A percentile compares a stretch with the other conserved stretches of the same genome.
These are phyloP conservation scores for Beta lomatogona DNA, from an alignment of 179 eudicot species.

Conservation along the genomic window DNA sequence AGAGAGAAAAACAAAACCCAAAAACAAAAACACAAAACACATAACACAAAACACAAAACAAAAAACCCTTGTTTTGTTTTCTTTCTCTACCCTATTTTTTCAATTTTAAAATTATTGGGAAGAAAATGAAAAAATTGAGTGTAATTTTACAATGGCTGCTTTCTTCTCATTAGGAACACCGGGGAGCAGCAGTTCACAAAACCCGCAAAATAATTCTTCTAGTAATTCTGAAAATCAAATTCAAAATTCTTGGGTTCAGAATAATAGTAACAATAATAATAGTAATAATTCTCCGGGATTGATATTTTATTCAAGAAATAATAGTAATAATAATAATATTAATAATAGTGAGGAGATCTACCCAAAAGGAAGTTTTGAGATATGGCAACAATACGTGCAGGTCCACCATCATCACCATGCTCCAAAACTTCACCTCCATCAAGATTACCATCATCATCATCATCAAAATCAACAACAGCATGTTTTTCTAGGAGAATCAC, in stretches of 20 bases:
- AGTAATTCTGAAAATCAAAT: constrained; percentile 5
- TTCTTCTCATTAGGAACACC: constrained; percentile 68
- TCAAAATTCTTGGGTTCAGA: constrained; percentile 7
- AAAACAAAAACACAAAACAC: too few species aligned
- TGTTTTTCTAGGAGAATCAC: constrained; percentile 24
- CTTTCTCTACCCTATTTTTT: neutral
- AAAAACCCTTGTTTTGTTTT: neutral
- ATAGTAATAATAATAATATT: neutral
- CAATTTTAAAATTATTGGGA: neutral
- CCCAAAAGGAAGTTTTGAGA: constrained; percentile 62
- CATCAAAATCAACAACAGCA: constrained; percentile 26
- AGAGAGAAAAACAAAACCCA: neutral
- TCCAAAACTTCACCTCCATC: constrained; percentile 26
- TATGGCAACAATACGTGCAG: constrained; percentile 82
- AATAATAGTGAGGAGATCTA: constrained; percentile 32
- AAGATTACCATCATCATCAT: constrained; percentile 33
- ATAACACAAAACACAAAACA: too few species aligned
- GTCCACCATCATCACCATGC: constrained; percentile 56
- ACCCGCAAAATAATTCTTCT: constrained; percentile 21
- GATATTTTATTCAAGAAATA: constrained; percentile 12
- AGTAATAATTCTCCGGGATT: neutral
- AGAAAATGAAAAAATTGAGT: neutral
- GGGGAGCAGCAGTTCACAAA: constrained; percentile 27
- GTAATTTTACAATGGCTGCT: constrained; percentile 47
- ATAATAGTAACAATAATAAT: neutral